Evolutionary conservation across 192 early-diverging fungal genomes (phyloP), one percentile per base, ranked within the genome.

Genomic region (Borealophlyctis nickersoniae): DNA sequence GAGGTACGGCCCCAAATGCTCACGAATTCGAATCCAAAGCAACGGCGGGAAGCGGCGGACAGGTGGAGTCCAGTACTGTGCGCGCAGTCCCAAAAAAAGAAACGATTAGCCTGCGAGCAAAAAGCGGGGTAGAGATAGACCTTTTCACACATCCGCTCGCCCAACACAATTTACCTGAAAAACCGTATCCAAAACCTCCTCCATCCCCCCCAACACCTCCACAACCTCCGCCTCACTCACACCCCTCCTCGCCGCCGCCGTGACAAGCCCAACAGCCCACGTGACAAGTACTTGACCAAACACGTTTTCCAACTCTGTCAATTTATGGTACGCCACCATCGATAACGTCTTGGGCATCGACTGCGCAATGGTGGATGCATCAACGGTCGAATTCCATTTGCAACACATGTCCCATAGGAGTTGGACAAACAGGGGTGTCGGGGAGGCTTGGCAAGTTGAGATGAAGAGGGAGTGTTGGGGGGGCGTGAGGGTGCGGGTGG

Each of bases 131-230:
- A n/a, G n/a, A n/a, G n/a, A n/a, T n/a, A n/a, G n/a, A n/a, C n/a
- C n/a, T n/a, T n/a, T n/a, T n/a, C n/a, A 45, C 39, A 19, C 39
- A 45, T 45, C 39, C 7, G 19, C 39, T 45, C 39, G 9, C 9
- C 7, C 39, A 45, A 45, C 39, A 19, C 39, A 7, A 45, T 45
- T 13, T 13, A 45, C 39, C 39, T 45, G 7, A 19, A 45, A 45
- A 45, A 45, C 39, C 7, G 39, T 19, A 45, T 45, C 39, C 39
- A 45, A 45, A 45, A 45, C 39, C 39, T 19, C 39, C 39, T 45
- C 39, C 39, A 45, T 45, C 39, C 39, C 39, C 39, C 39, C 39
- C 39, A 45, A 45, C 7, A 45, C 39, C 19, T 45, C 39, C 39
- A 45, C 7, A 45, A 45, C 19, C 39, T 45, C 39, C 39, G 9